phyloP scores from a whole-genome alignment of 345 rosid genomes.

The Acer campestre region DNA sequence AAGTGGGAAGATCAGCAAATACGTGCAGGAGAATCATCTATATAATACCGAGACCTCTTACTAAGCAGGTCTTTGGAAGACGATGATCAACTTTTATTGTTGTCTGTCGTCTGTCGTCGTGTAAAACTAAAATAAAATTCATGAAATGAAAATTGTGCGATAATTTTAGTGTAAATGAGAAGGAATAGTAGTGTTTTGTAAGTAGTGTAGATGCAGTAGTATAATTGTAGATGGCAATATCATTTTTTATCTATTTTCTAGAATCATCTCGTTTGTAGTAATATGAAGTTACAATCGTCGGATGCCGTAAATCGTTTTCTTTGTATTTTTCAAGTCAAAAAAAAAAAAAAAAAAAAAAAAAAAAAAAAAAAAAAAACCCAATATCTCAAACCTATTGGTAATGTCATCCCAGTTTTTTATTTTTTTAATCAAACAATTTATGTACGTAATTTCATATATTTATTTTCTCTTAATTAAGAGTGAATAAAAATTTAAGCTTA shows the following conservation, averaged over 20 bases:
- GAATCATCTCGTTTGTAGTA: background rate
- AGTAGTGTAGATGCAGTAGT: conserved; percentile 13
- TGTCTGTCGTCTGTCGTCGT: background rate
- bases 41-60: background rate
- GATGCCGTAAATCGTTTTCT: background rate
- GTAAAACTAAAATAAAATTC: background rate
- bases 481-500: too few relatives aligned
- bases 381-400: too few relatives aligned
- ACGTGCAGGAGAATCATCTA: background rate
- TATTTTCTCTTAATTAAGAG: too few relatives aligned
- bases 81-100: background rate
- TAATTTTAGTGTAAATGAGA: conserved; percentile 20
- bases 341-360: too few relatives aligned
- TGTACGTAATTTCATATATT: too few relatives aligned
- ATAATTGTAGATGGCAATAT: background rate
- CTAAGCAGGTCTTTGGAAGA: conserved; percentile 7
- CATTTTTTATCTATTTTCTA: background rate
- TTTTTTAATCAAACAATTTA: too few relatives aligned
- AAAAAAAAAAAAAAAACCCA: too few relatives aligned
- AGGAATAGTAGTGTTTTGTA: background rate
- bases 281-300: background rate
- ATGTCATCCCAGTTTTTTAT: too few relatives aligned
- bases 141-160: background rate
- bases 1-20: background rate
- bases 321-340: background rate